Evolutionary conservation across 768 basidiomycete genomes (phyloP), one percentile per base, ranked within the genome.

Genomic region (Boletus subcaerulescens): DNA sequence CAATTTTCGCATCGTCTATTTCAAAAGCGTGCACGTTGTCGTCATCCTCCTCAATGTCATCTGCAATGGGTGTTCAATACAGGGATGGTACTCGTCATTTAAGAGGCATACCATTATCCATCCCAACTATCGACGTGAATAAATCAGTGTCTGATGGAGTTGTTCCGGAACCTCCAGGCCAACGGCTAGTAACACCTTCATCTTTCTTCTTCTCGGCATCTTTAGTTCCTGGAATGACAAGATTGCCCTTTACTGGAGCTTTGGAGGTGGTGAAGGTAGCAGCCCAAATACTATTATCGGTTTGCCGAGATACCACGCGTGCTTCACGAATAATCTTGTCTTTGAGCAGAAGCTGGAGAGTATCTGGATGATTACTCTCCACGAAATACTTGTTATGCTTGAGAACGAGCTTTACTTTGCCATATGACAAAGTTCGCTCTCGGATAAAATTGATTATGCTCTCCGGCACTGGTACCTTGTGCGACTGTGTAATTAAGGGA

Each of bases 381-480:
- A 99, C 92, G 63, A 83, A 98, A 72, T 98, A 98, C 64, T 89
- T 91, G 79, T 98, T 98, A 70, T 98, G 90, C 70, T 99, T 98
- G 61, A 99, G 76, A 8, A 99, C 97, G 45, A 99, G 85, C 67
- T 98, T 96, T 70, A 98, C 92, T 76, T 99, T 99, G 49, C 97
- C 97, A 64, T 98, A 98, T 49, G 95, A 97, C 52, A 93, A 73
- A 0, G 97, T 99, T 60, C 95, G 90, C 58, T 92, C 89, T 62
- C 91, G 86, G 62, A 99, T 98, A 66, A 94, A 91, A 12, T 81
- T 77, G 45, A 86, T 81, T 60, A 98, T 92, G 44, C 80, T 82
- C 41, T 92, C 87, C 0, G 97, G 94, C 7, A 99, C 89, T 3
- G 95, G 96, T 11, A 97, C 93, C 88, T 94, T 71, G 18, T 26